These are phyloP conservation scores for Solanum tacnaense DNA, from an alignment of 257 asterid species.

Conservation along the genomic window DNA sequence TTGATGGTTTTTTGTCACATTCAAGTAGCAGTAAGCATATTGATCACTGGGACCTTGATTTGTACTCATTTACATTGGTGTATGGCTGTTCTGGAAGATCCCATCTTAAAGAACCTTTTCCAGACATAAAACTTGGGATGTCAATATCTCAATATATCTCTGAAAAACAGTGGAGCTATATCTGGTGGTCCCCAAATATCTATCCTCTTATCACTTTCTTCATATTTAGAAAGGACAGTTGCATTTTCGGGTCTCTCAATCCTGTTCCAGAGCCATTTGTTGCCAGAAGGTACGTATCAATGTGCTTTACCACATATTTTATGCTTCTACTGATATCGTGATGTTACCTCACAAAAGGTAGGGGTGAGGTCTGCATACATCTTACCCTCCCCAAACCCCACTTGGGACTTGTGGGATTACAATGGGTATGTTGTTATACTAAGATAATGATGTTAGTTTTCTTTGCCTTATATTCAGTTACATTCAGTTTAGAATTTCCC, in stretches of 20 bases:
- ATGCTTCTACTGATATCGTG: not conserved
- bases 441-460: not conserved
- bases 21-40: not conserved
- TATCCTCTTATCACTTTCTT: not conserved
- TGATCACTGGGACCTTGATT: not conserved
- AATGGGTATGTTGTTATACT: not conserved
- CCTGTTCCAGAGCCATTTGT: not conserved
- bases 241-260: not conserved
- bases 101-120: not conserved
- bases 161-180: not conserved
- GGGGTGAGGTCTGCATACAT: not conserved
- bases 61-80: not conserved
- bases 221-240: not conserved
- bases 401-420: not conserved
- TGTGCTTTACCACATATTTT: not conserved
- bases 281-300: not conserved
- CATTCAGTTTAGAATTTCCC: not conserved
- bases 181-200: slow-evolving; percentile 3
- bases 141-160: not conserved
- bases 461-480: not conserved
- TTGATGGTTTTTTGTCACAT: not conserved
- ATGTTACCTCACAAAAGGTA: not conserved
- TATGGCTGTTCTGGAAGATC: slow-evolving; percentile 1
- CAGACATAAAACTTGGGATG: not conserved
- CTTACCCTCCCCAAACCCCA: not conserved